phyloP scores from a whole-genome alignment of 2,329 filamentous ascomycete species.

The Cylindrodendrum hubeiense region DNA sequence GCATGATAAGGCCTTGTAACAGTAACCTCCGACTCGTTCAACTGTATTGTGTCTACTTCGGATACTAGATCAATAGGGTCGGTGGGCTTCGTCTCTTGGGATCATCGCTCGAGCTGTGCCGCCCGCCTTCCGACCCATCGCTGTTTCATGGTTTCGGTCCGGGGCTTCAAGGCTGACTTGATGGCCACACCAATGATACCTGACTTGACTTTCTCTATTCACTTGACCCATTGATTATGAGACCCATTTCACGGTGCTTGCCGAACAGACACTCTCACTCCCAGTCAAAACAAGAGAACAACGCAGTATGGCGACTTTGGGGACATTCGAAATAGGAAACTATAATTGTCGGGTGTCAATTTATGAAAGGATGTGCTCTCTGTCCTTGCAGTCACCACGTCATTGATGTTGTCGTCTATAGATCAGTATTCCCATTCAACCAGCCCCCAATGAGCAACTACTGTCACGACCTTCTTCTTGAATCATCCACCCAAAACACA shows the following conservation, averaged over 20 bases:
- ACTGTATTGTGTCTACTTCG: not conserved
- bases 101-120: not conserved
- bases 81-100: not conserved
- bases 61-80: not conserved
- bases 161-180: not conserved
- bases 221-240: not conserved
- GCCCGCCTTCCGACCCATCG: not conserved
- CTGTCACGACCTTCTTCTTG: not conserved
- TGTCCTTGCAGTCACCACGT: constrained; percentile 11
- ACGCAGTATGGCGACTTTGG: too few species aligned
- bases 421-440: constrained; percentile 22
- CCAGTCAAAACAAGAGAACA: not conserved
- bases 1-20: constrained; percentile 16
- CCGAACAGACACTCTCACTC: not conserved
- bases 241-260: too few species aligned
- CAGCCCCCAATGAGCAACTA: constrained; percentile 17
- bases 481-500: constrained; percentile 20
- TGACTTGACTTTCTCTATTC: not conserved
- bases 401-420: constrained; percentile 11
- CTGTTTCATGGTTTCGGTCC: too few species aligned
- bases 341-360: not conserved
- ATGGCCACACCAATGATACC: not conserved
- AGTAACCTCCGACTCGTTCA: not conserved
- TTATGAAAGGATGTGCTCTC: constrained; percentile 6
- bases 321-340: not conserved